Base-by-base conservation (phyloP, 1,284 basidiomycete genomes). In the Tilletia indica region DNA sequence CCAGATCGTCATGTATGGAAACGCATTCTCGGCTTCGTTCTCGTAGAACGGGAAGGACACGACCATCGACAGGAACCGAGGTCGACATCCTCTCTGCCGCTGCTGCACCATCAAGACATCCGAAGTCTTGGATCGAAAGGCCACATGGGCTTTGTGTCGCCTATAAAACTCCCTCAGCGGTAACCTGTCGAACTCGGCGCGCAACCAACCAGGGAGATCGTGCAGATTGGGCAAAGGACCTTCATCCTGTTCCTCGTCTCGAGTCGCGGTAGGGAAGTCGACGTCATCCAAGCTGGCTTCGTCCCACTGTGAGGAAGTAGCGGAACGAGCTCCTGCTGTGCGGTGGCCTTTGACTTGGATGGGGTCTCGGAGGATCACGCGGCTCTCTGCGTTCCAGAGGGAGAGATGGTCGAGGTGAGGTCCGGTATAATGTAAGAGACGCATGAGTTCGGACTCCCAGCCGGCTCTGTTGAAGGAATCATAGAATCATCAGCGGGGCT, bases 391-490 rank as follows among this genome's bases (percentile, higher is more conserved):
- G 11, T 79, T 75, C 82, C 82, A 83, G 11, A 83, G 73, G 4
- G 79, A 81, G 2, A 83, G 70, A 63, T 81, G 73, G 11, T 74
- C 75, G 34, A 83, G 71, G 14, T 74, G 66, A 0, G 79, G 77
- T 4, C 82, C 82, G 51, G 75, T 76, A 54, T 82, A 78, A 69
- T 83, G 81, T 12, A 83, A 71, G 25, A 83, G 68, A 2, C 81
- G 74, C 16, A 82, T 71, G 51, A 83, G 69, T 47, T 82, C 80
- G 34, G 78, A 72, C 49, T 83, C 82, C 82, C 82, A 83, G 34
- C 82, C 82, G 1, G 81, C 79, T 38, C 51, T 54, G 51, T 54
- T 6, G 21, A 54, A 11, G 16, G 51, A 25, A 8, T 54, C n/a
- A n/a, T 8, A n/a, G 5, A 54, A 54, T 9, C 51, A 36, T 14